A percentile compares a stretch with the other conserved stretches of the same genome.
These are phyloP conservation scores for Tritrichomonas foetus DNA, from an alignment of 208 protist genomes.

Conservation along the genomic window DNA sequence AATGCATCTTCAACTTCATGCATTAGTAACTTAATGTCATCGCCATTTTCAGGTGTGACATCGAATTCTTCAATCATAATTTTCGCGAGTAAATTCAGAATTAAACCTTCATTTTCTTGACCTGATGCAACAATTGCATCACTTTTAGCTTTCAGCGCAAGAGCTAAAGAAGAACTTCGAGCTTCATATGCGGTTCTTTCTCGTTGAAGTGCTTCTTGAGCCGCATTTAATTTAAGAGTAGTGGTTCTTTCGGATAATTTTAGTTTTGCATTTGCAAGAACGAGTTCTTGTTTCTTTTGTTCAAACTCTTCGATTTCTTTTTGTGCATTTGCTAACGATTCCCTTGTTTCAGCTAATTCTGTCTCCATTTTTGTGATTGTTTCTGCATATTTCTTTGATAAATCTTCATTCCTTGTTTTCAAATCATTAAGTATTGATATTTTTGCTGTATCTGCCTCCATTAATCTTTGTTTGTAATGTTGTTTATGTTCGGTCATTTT, in stretches of 20 bases:
- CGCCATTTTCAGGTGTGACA: background rate
- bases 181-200: background rate
- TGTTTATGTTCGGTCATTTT: background rate
- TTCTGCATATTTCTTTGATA: background rate
- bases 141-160: background rate
- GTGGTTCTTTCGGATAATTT: background rate
- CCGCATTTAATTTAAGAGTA: background rate
- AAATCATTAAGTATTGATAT: background rate
- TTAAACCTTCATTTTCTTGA: background rate
- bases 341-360: background rate
- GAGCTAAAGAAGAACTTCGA: background rate
- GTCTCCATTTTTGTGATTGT: background rate
- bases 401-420: background rate
- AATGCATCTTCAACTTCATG: background rate
- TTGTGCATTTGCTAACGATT: background rate
- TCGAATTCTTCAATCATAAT: background rate
- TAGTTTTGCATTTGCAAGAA: background rate
- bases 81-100: background rate
- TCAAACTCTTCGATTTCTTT: background rate
- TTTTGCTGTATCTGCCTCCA: background rate
- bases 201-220: background rate
- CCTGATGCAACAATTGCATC: background rate
- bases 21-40: background rate
- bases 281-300: background rate
- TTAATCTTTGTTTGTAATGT: background rate